These are phyloP conservation scores for Zopfochytrium polystomum DNA, from an alignment of 371 early-diverging fungal genomes.

Conservation along the genomic window DNA sequence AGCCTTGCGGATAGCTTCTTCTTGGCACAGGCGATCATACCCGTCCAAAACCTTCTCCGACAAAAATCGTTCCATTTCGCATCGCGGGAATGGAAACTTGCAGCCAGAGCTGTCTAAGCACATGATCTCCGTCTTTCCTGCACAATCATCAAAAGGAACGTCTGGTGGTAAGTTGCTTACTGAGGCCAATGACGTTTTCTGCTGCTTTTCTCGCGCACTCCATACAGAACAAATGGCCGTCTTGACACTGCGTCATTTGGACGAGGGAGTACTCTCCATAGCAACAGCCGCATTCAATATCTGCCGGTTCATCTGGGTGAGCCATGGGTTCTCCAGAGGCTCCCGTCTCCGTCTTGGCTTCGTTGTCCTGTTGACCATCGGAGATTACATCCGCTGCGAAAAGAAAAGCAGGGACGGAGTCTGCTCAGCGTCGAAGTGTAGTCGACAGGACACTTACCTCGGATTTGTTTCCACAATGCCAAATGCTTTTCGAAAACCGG, in stretches of 20 bases:
- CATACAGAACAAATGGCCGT: constrained; percentile 53
- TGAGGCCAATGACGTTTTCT: constrained; percentile 45
- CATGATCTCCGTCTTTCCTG: constrained; percentile 40
- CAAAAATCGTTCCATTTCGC: constrained; percentile 41
- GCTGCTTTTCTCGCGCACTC: constrained; percentile 46
- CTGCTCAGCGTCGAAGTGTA: background rate
- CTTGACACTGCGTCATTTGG: constrained; percentile 46
- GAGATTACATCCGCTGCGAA: background rate
- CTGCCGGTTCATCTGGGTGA: constrained; percentile 7
- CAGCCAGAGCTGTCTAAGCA: constrained; percentile 48
- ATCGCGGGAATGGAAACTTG: constrained; percentile 34
- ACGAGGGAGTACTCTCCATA: constrained; percentile 18
- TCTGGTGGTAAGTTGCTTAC: too few relatives aligned
- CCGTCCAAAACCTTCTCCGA: constrained; percentile 37
- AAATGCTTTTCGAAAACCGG: background rate
- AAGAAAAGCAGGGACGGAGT: background rate
- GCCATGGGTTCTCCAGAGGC: constrained; percentile 1
- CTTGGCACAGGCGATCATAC: constrained; percentile 41
- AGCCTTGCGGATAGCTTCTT: constrained; percentile 44
- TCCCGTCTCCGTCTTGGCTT: background rate
- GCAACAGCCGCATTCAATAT: constrained; percentile 32
- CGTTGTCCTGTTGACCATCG: background rate
- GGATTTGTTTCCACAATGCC: background rate
- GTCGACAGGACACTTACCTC: too few relatives aligned
- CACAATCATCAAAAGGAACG: too few relatives aligned